A percentile compares a stretch with the other conserved stretches of the same genome.
Conservation (phyloP, 768 basidiomycete species). For the Podaxis carcinomalis region DNA sequence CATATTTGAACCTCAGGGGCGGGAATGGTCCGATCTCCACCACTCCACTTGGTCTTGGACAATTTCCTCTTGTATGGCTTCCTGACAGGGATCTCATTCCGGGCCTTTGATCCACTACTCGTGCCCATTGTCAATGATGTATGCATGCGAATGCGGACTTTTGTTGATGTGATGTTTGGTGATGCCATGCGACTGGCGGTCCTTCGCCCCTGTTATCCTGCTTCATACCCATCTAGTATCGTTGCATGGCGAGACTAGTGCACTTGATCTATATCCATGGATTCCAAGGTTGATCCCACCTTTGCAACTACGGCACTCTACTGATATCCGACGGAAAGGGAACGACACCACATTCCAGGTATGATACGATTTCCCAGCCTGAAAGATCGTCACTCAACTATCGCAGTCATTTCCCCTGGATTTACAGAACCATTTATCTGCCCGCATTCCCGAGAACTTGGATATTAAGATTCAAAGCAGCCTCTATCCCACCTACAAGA, state of each 20-base stretch:
- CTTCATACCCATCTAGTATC: not conserved
- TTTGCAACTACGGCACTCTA: not conserved
- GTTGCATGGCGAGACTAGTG: constrained; percentile 23
- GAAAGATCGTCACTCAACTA: not conserved
- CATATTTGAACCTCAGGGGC: no score
- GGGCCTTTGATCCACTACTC: not conserved
- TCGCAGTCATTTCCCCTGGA: constrained; percentile 51
- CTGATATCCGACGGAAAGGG: constrained; percentile 26
- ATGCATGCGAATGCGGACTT: not conserved
- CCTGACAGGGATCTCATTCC: not conserved
- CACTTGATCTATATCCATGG: constrained; percentile 58
- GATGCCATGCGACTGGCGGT: not conserved
- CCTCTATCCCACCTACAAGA: constrained; percentile 60
- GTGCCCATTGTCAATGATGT: not conserved
- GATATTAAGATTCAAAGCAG: constrained; percentile 39
- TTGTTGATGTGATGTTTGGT: not conserved
- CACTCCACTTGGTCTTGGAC: no score
- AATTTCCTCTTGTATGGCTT: not conserved
- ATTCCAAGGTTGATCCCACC: constrained; percentile 41
- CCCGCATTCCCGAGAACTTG: constrained; percentile 28
- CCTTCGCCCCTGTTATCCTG: not conserved
- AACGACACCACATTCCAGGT: constrained; percentile 59
- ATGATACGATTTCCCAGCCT: constrained; percentile 8
- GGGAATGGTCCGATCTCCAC: no score
- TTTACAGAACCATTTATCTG: constrained; percentile 39